Base-by-base conservation (phyloP, 495 filamentous ascomycete species). In the Aspergillus taichungensis region DNA sequence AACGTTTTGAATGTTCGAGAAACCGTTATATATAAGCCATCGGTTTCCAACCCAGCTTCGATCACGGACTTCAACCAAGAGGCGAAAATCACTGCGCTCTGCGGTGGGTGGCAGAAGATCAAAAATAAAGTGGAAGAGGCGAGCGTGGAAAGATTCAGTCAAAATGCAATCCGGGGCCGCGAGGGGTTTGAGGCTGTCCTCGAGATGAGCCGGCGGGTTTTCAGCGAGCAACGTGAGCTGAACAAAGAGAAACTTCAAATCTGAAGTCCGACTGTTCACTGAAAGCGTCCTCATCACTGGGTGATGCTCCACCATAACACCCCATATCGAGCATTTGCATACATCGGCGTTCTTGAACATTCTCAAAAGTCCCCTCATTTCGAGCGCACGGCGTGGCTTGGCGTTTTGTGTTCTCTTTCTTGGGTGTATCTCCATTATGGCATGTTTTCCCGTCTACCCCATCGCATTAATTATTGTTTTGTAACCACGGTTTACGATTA, bases 141-240 rank as follows among this genome's bases (percentile, higher is more conserved):
- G 34, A 85, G 86, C 13, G 82, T 96, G 27, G 88, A 86, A 54
- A 68, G 87, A 42, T 97, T 98, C 65, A 72, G 77, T 35, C 87
- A 98, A 59, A 98, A 98, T 59, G 94, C 94, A 18, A 73, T 71
- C 50, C 85, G 83, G 61, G 92, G 92, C 39, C 80, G 84, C 42
- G 86, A 95, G 58, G 92, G 92, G 0, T 98, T 98, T 56, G 92
- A 98, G 62, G 78, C 81, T 37, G 92, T 98, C 31, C 74, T 98
- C 18, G 87, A 87, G 57, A 95, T 94, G 86, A 94, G 87, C 67
- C 73, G 91, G 48, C 78, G 85, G 50, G 94, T 90, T 13, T 98
- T 96, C 53, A 78, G 86, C 37, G 88, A 97, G 69, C 88, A 94
- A 69, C 79, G 77, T 53, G 84, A 89, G 54, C 66, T 62, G n/a